These are phyloP conservation scores for Magnusiomyces tetraspermus DNA, from an alignment of 1,139 yeast genomes.

Conservation along the genomic window DNA sequence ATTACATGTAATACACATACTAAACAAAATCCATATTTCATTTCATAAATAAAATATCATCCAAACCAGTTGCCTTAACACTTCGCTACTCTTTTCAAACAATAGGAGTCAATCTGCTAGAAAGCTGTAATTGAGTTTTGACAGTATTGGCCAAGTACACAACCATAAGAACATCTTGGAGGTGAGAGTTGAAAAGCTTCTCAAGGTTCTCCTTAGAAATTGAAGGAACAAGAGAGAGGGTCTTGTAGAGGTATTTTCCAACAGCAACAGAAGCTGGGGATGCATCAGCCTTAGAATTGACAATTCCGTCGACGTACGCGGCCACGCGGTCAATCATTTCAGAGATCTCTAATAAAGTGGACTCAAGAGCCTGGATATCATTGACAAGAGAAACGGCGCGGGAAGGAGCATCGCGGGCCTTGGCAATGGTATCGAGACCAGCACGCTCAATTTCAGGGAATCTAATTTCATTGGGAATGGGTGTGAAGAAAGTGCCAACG, in stretches of 20 bases:
- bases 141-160: slow-evolving; percentile 79
- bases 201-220: slow-evolving; percentile 50
- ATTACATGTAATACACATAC: no score
- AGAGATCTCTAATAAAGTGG: slow-evolving; percentile 48
- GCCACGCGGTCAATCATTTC: slow-evolving; percentile 47
- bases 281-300: slow-evolving; percentile 38
- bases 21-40: no score
- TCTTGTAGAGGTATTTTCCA: slow-evolving; percentile 59
- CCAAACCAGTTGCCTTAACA: no score
- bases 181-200: slow-evolving; percentile 57
- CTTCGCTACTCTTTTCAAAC: slow-evolving; percentile 29
- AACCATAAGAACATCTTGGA: slow-evolving; percentile 75
- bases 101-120: slow-evolving; percentile 61
- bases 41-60: no score
- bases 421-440: slow-evolving; percentile 30
- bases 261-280: slow-evolving; percentile 43
- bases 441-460: slow-evolving; percentile 49
- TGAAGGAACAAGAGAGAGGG: slow-evolving; percentile 54
- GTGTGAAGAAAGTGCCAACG: slow-evolving; percentile 65
- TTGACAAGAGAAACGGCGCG: slow-evolving; percentile 32
- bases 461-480: slow-evolving; percentile 59
- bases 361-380: slow-evolving; percentile 44
- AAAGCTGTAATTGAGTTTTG: slow-evolving; percentile 74
- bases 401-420: slow-evolving; percentile 31
- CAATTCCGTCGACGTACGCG: slow-evolving; percentile 40